Base-by-base conservation (phyloP, 1,284 basidiomycete genomes). In the Exobasidium rhododendri region DNA sequence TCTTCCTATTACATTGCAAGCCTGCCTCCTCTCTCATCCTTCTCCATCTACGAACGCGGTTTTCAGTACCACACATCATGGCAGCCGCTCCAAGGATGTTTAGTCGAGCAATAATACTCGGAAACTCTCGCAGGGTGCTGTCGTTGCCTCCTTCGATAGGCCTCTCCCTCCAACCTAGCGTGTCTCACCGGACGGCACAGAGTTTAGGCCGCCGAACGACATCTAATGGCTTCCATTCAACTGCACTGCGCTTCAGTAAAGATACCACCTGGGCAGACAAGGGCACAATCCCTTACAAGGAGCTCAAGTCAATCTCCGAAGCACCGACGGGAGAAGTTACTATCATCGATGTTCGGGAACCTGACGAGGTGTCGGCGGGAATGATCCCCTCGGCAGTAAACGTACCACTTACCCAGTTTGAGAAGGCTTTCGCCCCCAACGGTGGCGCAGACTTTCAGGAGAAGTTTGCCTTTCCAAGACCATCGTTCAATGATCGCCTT, bases 311-410 rank as follows among this genome's bases (percentile, higher is more conserved):
- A 1, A 86, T 86, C 69, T 92, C 92, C 0, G 81, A 87, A 73
- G 87, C 86, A 71, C 94, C 94, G 0, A 87, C 83, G 29, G 85
- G 87, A 46, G 30, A 70, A 7, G 67, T 77, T 31, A 69, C 68
- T 28, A 59, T 68, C 58, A 67, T 79, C 77, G 82, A 99, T 80
- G 94, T 98, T 5, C 88, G 96, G 31, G 96, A 98, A 81, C 89
- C 89, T 2, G 87, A 92, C 69, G 96, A 98, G 81, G 91, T 94
- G 35, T 85, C 89, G 2, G 90, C 94, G 80, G 94, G 96, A 29
- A 90, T 90, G 77, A 97, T 99, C 74, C 96, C 96, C 2, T 93
- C 91, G 11, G 86, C 94, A 4, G 92, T 98, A 73, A 94, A 94
- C 80, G 82, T 99, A 13, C 94, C 96, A 4, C 86, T 98, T 24